Conservation (phyloP, 2,329 filamentous ascomycete genomes). For the Clarireedia paspali region DNA sequence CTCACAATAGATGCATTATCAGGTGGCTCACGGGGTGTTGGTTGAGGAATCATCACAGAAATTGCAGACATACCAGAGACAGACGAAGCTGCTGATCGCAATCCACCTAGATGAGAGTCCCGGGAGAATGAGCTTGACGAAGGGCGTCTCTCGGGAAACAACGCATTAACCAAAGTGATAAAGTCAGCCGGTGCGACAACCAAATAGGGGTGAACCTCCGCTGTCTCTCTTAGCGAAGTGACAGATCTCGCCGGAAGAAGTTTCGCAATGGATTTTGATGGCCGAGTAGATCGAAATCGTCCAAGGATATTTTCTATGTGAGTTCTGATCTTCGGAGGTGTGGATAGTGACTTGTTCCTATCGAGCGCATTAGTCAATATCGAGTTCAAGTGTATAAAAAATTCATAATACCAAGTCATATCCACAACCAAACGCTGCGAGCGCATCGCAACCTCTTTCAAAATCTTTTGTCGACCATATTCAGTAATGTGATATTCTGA, state of each 20-base stretch:
- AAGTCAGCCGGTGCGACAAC: conserved; percentile 75
- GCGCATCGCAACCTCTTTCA: conserved; percentile 71
- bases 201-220: conserved; percentile 71
- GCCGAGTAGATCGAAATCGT: conserved; percentile 43
- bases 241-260: conserved; percentile 65
- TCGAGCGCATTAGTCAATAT: conserved; percentile 4
- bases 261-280: conserved; percentile 43
- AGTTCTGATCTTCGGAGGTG: conserved; percentile 52
- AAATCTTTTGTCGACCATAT: conserved; percentile 75
- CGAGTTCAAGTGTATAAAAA: conserved; percentile 6
- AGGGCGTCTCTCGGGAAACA: conserved; percentile 70
- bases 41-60: conserved; percentile 61
- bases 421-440: conserved; percentile 75
- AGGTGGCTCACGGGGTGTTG: conserved; percentile 42
- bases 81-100: conserved; percentile 59
- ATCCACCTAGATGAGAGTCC: conserved; percentile 48
- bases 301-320: conserved; percentile 67
- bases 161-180: conserved; percentile 69
- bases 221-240: conserved; percentile 66
- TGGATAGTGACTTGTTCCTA: conserved; percentile 52
- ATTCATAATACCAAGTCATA: conserved; percentile 47
- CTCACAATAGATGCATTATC: conserved; percentile 66
- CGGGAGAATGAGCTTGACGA: conserved; percentile 43
- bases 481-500: conserved; percentile 88
- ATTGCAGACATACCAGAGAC: conserved; percentile 59